Conservation (phyloP, 331 rosid species). For the Acacia concinna region DNA sequence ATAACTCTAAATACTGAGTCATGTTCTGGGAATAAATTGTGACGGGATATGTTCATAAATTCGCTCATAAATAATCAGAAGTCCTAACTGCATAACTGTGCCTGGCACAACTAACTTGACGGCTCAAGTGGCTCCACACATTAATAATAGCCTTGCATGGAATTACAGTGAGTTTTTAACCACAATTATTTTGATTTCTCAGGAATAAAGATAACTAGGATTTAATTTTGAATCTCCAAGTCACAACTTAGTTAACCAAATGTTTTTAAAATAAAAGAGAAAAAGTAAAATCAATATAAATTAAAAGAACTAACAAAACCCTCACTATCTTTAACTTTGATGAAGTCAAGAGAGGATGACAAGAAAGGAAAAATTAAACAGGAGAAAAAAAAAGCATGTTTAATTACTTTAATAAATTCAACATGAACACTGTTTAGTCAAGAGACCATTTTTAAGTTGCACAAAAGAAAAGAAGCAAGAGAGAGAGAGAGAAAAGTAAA, state of each 20-base stretch:
- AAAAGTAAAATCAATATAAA: neutral
- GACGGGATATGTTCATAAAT: neutral
- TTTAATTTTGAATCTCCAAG: neutral
- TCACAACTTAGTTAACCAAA: neutral
- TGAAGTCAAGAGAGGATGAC: neutral
- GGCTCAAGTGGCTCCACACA: slow-evolving; percentile 32
- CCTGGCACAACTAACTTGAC: slow-evolving; percentile 35
- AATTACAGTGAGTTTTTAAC: neutral
- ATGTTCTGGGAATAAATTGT: neutral
- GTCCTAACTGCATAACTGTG: slow-evolving; percentile 2
- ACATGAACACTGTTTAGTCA: slow-evolving; percentile 48
- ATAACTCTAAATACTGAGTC: neutral
- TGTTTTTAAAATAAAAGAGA: neutral
- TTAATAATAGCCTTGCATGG: neutral
- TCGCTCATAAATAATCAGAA: neutral
- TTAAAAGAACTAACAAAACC: neutral
- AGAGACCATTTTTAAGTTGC: slow-evolving; percentile 51
- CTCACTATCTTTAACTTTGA: neutral
- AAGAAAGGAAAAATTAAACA: slow-evolving; percentile 15
- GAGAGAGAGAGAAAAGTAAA: slow-evolving; percentile 40
- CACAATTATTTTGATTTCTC: neutral
- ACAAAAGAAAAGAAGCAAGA: slow-evolving; percentile 30
- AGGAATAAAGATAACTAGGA: neutral
- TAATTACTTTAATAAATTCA: slow-evolving; percentile 57
- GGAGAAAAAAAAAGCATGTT: slow-evolving; percentile 36